Base-by-base conservation (phyloP, 441 rosid genomes). In the Gossypium gossypioides region DNA sequence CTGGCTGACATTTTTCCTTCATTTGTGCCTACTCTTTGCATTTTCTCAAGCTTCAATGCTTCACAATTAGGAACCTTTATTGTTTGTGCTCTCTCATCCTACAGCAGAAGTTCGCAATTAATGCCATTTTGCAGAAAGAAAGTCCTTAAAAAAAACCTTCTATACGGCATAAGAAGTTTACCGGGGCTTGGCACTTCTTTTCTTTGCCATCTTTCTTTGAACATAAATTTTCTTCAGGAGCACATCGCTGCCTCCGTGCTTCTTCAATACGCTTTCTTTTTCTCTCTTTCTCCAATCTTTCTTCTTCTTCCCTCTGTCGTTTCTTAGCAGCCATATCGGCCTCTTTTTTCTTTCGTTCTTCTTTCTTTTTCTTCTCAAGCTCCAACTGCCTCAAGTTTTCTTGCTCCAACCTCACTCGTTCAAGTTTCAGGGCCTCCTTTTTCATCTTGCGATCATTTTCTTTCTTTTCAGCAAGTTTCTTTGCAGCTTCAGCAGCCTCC, bases 401-500 rank as follows among this genome's bases (percentile, higher is more conserved):
- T 75, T 82, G 88, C 90, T 83, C 93, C 65, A 80, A 71, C 78
- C 84, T 90, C 57, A 89, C 95, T 57, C 96, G 86, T 82, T 89
- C 93, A 73, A 85, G 76, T 82, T 87, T 88, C 84, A 87, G 52
- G 71, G 96, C 96, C 74, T 95, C 97, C 84, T 87, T 95, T 84
- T 86, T 87, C 86, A 86, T 77, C 82, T 84, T 92, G 4, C 96
- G 85, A 52, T 95, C 96, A 80, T 86, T 84, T 73, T 95, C 98
- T 81, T 85, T 91, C 82, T 88, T 87, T 83, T 88, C 91, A 55
- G 89, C 93, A 76, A 87, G 87, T 68, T 91, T 89, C 78, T 82
- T 91, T 52, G 94, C 88, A 72, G 89, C 93, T 80, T 86, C 96
- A 76, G 99, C 98, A 77, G 89, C 91, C 81, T 85, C 97, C 72